Conservation (phyloP, 2,329 filamentous ascomycete species). For the Fusarium staphyleae region DNA sequence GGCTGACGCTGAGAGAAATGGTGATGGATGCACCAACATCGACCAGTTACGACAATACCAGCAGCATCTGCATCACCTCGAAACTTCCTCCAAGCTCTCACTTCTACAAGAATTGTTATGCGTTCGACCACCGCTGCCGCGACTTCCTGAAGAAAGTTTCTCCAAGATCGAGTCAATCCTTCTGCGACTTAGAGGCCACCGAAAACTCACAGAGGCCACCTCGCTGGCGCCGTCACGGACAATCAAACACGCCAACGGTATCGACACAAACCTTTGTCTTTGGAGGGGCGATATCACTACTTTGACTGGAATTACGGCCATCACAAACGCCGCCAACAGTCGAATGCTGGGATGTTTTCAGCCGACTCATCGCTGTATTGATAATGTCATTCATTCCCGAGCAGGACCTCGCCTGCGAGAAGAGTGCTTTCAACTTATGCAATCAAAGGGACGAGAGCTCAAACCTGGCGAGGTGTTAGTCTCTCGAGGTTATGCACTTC, state of each 20-base stretch:
- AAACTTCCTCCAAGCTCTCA: conserved; percentile 18
- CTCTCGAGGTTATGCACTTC: conserved; percentile 17
- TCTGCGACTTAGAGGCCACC: conserved; percentile 2
- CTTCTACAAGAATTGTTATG: too few relatives aligned
- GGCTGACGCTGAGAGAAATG: conserved; percentile 6
- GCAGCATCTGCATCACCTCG: conserved; percentile 21
- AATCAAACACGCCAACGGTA: neutral
- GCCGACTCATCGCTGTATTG: conserved; percentile 34
- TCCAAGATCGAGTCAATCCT: conserved; percentile 26
- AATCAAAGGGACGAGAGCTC: neutral
- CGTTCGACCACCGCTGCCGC: too few relatives aligned
- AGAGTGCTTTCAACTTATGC: conserved; percentile 30
- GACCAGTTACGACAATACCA: conserved; percentile 18
- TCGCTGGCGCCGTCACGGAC: neutral
- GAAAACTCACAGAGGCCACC: neutral
- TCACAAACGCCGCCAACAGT: conserved; percentile 35
- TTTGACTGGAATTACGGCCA: conserved; percentile 18
- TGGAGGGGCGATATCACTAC: conserved; percentile 39
- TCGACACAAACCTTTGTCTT: neutral
- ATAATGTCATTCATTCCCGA: conserved; percentile 36
- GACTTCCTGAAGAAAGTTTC: too few relatives aligned
- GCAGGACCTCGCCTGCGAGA: conserved; percentile 29
- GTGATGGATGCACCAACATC: neutral
- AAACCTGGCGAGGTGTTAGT: conserved; percentile 21
- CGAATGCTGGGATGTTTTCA: conserved; percentile 37